phyloP scores from a whole-genome alignment of 331 rosid species.

The Phaseolus coccineus region DNA sequence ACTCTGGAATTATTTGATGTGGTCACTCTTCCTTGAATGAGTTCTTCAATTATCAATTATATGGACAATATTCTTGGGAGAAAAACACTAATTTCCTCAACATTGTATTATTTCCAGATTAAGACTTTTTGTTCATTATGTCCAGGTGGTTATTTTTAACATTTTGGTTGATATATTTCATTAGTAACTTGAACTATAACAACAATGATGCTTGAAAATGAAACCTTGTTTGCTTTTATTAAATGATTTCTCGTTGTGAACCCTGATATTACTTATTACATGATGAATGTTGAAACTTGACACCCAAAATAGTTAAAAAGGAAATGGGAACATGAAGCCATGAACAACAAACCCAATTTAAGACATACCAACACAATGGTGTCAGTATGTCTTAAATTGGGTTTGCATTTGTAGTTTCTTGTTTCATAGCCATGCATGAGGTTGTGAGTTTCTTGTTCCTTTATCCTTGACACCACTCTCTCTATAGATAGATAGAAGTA shows the following conservation, averaged over 20 bases:
- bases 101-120: constrained; percentile 1
- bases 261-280: constrained; percentile 12
- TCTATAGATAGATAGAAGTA: too few relatives aligned
- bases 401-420: constrained; percentile 13
- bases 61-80: constrained; percentile 7
- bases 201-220: background rate
- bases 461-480: background rate
- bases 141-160: background rate
- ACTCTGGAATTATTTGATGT: background rate
- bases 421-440: constrained; percentile 32
- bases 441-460: constrained; percentile 19
- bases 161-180: constrained; percentile 3
- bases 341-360: too few relatives aligned
- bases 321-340: background rate
- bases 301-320: background rate
- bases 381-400: constrained; percentile 10
- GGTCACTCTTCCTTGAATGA: background rate
- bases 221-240: too few relatives aligned
- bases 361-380: too few relatives aligned
- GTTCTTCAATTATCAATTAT: background rate
- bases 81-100: background rate
- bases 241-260: constrained; percentile 5
- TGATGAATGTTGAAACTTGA: constrained; percentile 16
- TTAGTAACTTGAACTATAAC: constrained; percentile 15
- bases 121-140: background rate